Percentiles rank a stretch among this genome's conserved stretches.
These are phyloP conservation scores for Psilocybe sp. DNA, from an alignment of 768 basidiomycete species.

Conservation along the genomic window DNA sequence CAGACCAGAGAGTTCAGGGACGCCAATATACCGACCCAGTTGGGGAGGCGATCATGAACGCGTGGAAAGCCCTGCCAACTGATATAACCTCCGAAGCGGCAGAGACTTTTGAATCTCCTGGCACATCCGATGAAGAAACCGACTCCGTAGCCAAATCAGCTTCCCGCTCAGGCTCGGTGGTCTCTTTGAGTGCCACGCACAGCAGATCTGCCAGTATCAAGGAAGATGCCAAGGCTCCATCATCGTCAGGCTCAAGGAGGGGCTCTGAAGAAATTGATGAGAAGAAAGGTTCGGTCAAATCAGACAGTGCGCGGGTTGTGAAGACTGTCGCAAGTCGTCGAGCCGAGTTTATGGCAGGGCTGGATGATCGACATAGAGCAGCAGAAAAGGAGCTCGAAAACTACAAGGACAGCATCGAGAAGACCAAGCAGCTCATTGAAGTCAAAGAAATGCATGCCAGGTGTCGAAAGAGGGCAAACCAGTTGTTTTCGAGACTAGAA, in stretches of 20 bases:
- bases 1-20: background rate
- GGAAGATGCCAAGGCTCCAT: too few species aligned
- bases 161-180: too few species aligned
- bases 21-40: constrained; percentile 2
- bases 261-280: too few species aligned
- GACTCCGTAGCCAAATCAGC: too few species aligned
- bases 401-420: background rate
- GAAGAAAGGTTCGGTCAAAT: too few species aligned
- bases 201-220: too few species aligned
- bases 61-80: background rate
- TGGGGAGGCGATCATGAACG: background rate
- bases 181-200: too few species aligned
- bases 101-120: too few species aligned
- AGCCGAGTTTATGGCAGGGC: background rate
- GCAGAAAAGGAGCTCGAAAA: background rate
- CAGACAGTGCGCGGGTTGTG: too few species aligned
- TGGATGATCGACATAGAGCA: background rate
- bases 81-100: background rate
- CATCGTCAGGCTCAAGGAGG: too few species aligned
- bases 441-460: constrained; percentile 1
- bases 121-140: too few species aligned
- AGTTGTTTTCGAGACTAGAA: constrained; percentile 2
- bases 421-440: background rate
- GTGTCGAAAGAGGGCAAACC: background rate
- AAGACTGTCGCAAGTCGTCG: background rate